These are phyloP conservation scores for Lodderomyces jiufengensis DNA, from an alignment of 1,139 yeast genomes.

Conservation along the genomic window DNA sequence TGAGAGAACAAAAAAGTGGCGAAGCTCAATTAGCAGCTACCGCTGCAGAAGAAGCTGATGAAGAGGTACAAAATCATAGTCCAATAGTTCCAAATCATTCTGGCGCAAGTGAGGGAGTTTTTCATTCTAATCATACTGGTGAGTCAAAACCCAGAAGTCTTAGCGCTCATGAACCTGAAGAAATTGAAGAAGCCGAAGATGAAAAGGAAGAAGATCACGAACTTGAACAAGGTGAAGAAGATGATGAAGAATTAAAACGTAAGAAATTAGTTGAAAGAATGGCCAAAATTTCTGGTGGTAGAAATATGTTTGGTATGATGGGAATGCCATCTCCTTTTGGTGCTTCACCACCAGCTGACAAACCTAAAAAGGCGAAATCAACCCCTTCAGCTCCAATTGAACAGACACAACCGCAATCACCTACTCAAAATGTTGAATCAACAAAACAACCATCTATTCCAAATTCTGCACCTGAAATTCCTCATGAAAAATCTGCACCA, in stretches of 20 bases:
- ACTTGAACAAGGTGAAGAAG: conserved; percentile 37
- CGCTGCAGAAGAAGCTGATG: conserved; percentile 37
- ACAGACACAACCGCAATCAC: conserved; percentile 14
- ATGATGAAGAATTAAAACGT: conserved; percentile 77
- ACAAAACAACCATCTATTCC: conserved; percentile 5
- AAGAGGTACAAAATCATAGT: conserved; percentile 32
- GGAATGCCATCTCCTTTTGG: conserved; percentile 49
- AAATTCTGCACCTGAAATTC: conserved; percentile 2
- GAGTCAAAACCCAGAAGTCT: conserved; percentile 1
- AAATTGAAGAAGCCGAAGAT: conserved; percentile 13
- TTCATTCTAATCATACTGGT: too few species aligned
- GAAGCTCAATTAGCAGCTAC: conserved; percentile 60
- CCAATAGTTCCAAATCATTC: conserved; percentile 22
- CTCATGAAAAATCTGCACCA: conserved; percentile 5
- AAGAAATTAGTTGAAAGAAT: conserved; percentile 83
- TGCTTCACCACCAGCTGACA: conserved; percentile 9
- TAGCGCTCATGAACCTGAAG: conserved; percentile 13
- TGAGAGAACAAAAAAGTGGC: conserved; percentile 13
- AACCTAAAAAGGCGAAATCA: not conserved
- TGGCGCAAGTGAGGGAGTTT: conserved; percentile 1
- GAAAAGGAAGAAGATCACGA: conserved; percentile 20
- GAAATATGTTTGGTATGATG: conserved; percentile 84
- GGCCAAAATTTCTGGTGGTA: conserved; percentile 93
- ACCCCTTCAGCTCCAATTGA: conserved; percentile 6
- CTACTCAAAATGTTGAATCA: conserved; percentile 2